Percentiles rank a stretch among this genome's conserved stretches.
Conservation (phyloP, 1,284 basidiomycete genomes). For the Cystobasidium sp. region DNA sequence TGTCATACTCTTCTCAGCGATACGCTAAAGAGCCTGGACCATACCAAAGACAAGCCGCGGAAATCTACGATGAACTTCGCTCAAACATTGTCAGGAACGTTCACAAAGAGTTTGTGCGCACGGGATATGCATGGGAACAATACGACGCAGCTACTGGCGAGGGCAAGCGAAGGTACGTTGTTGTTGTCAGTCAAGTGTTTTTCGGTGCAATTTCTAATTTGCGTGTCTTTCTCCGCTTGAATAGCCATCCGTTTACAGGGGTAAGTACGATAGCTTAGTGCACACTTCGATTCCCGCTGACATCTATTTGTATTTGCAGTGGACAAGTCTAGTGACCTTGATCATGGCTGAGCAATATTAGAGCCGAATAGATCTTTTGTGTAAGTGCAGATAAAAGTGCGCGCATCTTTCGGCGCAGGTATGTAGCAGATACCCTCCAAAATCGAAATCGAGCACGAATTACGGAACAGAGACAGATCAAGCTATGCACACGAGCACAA, state of each 20-base stretch:
- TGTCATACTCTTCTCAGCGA: constrained; percentile 61
- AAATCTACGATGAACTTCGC: constrained; percentile 78
- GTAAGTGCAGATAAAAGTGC: not conserved
- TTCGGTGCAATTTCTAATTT: not conserved
- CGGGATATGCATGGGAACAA: constrained; percentile 95
- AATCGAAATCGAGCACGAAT: not conserved
- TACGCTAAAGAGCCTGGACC: constrained; percentile 81
- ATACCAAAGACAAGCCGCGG: constrained; percentile 70
- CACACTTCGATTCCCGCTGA: not conserved
- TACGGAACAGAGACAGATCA: not conserved
- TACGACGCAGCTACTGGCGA: constrained; percentile 82
- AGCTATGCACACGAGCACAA: not conserved
- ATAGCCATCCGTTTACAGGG: constrained; percentile 59
- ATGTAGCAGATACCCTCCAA: constrained; percentile 15
- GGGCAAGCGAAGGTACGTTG: constrained; percentile 69
- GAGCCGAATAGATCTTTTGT: constrained; percentile 3
- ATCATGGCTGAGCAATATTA: constrained; percentile 54
- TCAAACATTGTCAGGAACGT: constrained; percentile 84
- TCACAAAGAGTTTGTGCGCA: constrained; percentile 84
- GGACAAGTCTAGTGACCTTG: constrained; percentile 54
- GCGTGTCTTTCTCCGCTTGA: not conserved
- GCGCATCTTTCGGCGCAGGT: not conserved
- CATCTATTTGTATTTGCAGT: constrained; percentile 20
- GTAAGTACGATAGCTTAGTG: not conserved
- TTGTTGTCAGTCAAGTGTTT: too few relatives aligned